These are phyloP conservation scores for Penicillium cinerascens DNA, from an alignment of 495 filamentous ascomycete genomes.

Conservation along the genomic window DNA sequence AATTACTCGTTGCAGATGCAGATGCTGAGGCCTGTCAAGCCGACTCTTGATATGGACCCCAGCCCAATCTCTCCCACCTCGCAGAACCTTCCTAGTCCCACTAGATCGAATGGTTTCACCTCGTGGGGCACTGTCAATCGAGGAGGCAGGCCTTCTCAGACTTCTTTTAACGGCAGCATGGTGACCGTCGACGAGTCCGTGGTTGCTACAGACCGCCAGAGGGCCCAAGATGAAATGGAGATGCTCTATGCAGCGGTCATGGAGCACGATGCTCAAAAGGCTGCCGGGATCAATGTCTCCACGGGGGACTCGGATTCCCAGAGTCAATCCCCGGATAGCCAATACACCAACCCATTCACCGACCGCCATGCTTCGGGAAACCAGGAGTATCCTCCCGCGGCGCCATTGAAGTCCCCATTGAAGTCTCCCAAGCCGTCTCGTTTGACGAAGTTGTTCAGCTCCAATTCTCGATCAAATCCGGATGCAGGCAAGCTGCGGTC, in stretches of 20 bases:
- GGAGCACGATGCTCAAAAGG: slow-evolving; percentile 77
- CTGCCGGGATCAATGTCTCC: slow-evolving; percentile 28
- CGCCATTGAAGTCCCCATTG: slow-evolving; percentile 19
- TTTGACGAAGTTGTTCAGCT: slow-evolving; percentile 50
- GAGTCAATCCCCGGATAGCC: slow-evolving; percentile 33
- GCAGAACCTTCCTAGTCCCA: slow-evolving; percentile 40
- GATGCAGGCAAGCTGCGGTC: slow-evolving; percentile 47
- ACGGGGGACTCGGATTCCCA: slow-evolving; percentile 20
- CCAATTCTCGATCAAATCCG: slow-evolving; percentile 55
- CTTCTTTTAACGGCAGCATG: slow-evolving; percentile 47
- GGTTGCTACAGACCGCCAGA: slow-evolving; percentile 65
- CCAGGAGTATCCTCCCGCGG: slow-evolving; percentile 15
- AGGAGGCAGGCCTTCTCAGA: slow-evolving; percentile 31
- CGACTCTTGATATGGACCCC: slow-evolving; percentile 43
- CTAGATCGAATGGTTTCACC: slow-evolving; percentile 28
- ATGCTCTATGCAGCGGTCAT: slow-evolving; percentile 88
- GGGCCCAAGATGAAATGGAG: slow-evolving; percentile 77
- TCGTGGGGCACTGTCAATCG: slow-evolving; percentile 44
- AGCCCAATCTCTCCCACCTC: slow-evolving; percentile 46
- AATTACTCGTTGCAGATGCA: slow-evolving; percentile 55
- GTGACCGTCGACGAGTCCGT: slow-evolving; percentile 70
- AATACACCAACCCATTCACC: slow-evolving; percentile 38
- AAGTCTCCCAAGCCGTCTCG: slow-evolving; percentile 31
- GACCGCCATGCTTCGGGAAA: slow-evolving; percentile 24
- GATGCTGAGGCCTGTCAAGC: slow-evolving; percentile 57